A percentile compares a stretch with the other conserved stretches of the same genome.
Conservation (phyloP, 139 green algal genomes). For the Chlamydomonas urium region DNA sequence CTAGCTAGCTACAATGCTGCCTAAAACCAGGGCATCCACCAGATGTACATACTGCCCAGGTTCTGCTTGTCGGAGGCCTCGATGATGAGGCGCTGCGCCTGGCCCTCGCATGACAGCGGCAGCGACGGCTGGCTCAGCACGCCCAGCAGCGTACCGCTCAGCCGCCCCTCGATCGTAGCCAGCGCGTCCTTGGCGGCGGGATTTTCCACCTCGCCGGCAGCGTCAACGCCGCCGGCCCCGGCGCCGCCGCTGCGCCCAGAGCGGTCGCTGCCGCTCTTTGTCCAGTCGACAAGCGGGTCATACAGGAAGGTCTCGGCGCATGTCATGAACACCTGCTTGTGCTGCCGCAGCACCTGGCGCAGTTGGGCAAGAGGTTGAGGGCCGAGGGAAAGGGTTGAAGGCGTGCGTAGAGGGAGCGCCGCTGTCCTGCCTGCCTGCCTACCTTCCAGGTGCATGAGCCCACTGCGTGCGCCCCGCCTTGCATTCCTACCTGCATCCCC, state of each 20-base stretch:
- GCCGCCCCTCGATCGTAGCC: constrained; percentile 67
- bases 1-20: no score
- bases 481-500: no score
- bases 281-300: constrained; percentile 96
- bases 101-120: constrained; percentile 76
- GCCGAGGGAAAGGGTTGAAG: no score
- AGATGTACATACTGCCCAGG: constrained; percentile 90
- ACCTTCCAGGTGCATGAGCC: no score
- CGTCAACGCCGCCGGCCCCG: not conserved
- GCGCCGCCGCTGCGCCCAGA: not conserved
- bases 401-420: no score
- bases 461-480: no score
- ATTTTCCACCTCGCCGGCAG: constrained; percentile 50
- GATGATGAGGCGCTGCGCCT: constrained; percentile 81
- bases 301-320: constrained; percentile 96
- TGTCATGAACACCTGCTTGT: constrained; percentile 81
- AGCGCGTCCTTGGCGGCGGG: constrained; percentile 69
- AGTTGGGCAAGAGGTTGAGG: not conserved
- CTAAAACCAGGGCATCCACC: constrained; percentile 54
- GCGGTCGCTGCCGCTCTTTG: constrained; percentile 13
- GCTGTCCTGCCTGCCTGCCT: no score
- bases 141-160: constrained; percentile 83
- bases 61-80: constrained; percentile 85
- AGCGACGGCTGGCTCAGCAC: constrained; percentile 74
- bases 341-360: constrained; percentile 66